Base-by-base conservation (phyloP, 352 stramenopile species). In the Phytopythium delawarense region DNA sequence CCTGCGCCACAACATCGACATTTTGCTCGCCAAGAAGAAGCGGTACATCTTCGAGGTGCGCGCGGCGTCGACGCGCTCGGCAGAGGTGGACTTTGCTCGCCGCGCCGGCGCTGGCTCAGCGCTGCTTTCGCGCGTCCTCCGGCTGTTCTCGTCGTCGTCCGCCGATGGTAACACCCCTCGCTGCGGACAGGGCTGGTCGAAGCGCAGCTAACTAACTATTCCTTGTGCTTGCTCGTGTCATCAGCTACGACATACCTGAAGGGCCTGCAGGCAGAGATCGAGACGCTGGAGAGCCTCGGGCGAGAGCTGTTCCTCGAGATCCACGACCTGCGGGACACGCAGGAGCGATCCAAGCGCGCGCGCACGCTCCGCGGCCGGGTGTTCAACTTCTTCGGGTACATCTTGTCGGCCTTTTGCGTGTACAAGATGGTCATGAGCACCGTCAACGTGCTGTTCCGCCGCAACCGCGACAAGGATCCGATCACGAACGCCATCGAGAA, bases 361-460 rank as follows among this genome's bases (percentile, higher is more conserved):
- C 64, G 64, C 1, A 93, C 81, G n/a, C 59, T 91, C 15, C 81
- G 80, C 12, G 85, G 85, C 0, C 81, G 85, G 9, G 50, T 92
- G n/a, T 88, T 92, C 67, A 94, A 94, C 59, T 72, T 87, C 20
- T 91, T 92, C 40, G 85, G 82, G 23, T 92, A 92, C 61, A 65
- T 87, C 18, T 72, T 94, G 53, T 92, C 81, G 49, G 79, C 62
- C 11, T 92, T 94, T 56, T 94, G 85, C 49, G 69, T 94, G 51
- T 94, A 94, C 76, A 94, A 94, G 59, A 94, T 92, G 85, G 55
- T 89, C 37, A 92, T 92, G 83, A 92, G 83, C 70, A 92, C 81
- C 0, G 64, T 90, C 32, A 94, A 94, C 63, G 83, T 92, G 35
- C 74, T 89, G 8, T 92, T 94, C 49, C 74, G 77, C 25, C 72